Conservation (phyloP, 352 stramenopile species). For the Phytopythium boreale region DNA sequence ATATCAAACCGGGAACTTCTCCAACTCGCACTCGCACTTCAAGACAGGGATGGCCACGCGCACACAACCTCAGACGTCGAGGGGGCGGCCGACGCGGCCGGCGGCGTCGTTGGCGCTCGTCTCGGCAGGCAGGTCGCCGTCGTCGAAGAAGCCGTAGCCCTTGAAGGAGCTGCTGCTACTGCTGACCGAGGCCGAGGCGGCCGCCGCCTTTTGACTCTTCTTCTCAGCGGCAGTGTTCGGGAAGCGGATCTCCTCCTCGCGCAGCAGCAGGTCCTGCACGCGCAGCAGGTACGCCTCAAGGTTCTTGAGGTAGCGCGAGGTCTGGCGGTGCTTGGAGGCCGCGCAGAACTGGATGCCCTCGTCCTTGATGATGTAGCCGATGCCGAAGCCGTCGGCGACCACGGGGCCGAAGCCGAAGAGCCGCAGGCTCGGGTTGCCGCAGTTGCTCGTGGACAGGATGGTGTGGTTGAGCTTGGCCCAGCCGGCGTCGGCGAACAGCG, state of each 20-base stretch:
- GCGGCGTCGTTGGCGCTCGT: constrained; percentile 26
- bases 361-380: constrained; percentile 98
- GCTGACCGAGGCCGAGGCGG: not conserved
- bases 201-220: constrained; percentile 41
- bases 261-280: constrained; percentile 74
- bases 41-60: not conserved
- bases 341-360: constrained; percentile 89
- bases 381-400: constrained; percentile 93
- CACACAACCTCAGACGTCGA: constrained; percentile 12
- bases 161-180: constrained; percentile 40
- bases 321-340: constrained; percentile 80
- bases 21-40: too few relatives aligned
- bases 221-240: constrained; percentile 53
- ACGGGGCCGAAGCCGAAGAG: constrained; percentile 94
- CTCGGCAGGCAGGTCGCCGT: constrained; percentile 34
- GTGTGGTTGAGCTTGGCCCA: constrained; percentile 94
- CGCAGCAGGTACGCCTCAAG: constrained; percentile 74
- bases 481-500: constrained; percentile 86
- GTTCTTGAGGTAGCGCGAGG: constrained; percentile 80
- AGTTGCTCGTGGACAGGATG: constrained; percentile 96
- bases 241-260: constrained; percentile 78
- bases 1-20: not conserved
- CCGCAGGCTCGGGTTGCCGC: constrained; percentile 93
- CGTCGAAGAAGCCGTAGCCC: constrained; percentile 82
- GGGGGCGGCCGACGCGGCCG: constrained; percentile 28